Evolutionary conservation across 139 green algal species (phyloP).

Genomic region (Spirogloea muscicola): DNA sequence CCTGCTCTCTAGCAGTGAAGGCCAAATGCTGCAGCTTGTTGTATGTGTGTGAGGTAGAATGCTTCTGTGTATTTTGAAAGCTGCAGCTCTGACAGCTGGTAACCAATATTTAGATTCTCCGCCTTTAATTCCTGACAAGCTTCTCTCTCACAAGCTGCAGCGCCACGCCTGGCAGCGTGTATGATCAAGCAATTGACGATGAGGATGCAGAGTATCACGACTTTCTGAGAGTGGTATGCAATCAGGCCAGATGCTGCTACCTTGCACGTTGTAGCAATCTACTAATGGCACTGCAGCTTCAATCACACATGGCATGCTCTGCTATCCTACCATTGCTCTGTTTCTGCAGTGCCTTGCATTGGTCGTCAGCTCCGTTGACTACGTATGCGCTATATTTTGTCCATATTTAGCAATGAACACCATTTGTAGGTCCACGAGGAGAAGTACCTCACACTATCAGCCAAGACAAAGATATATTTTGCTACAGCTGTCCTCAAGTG

Average conservation of each 20-base stretch:
- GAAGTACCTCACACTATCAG: conserved; percentile 54
- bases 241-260: not conserved
- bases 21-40: too few relatives aligned
- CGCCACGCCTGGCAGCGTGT: not conserved
- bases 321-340: conserved; percentile 1
- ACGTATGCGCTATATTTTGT: not conserved
- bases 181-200: conserved; percentile 18
- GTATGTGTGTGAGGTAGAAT: too few relatives aligned
- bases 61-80: not conserved
- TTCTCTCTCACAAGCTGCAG: not conserved
- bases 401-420: not conserved
- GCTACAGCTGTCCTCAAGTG: conserved; percentile 36
- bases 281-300: not conserved
- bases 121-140: not conserved
- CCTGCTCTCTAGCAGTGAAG: too few relatives aligned
- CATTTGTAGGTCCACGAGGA: conserved; percentile 46
- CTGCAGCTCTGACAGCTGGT: not conserved
- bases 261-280: not conserved
- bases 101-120: not conserved
- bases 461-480: conserved; percentile 60
- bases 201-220: conserved; percentile 21
- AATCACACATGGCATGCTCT: not conserved
- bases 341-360: too few relatives aligned
- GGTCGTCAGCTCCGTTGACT: too few relatives aligned
- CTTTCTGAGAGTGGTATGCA: conserved; percentile 18